phyloP scores from a whole-genome alignment of 2,329 filamentous ascomycete species.

The Ophiostoma angusticollis region DNA sequence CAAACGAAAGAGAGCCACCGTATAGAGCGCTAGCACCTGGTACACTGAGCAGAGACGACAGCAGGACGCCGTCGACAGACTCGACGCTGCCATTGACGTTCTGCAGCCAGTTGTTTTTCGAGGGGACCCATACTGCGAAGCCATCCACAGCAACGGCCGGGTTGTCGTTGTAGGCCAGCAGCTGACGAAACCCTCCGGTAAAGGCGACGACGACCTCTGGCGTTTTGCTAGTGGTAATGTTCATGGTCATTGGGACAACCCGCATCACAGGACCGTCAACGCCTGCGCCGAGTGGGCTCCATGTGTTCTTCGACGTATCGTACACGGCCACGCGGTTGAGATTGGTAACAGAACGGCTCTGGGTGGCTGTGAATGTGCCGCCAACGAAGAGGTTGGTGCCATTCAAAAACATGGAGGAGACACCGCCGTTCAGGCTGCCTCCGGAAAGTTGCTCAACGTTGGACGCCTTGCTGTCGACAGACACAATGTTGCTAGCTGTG shows the following conservation, averaged over 20 bases:
- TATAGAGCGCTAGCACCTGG: conserved; percentile 54
- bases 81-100: conserved; percentile 56
- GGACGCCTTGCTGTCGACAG: conserved; percentile 51
- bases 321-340: conserved; percentile 69
- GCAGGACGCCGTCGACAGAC: conserved; percentile 59
- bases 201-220: conserved; percentile 66
- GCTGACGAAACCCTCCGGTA: conserved; percentile 64
- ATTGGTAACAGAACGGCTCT: conserved; percentile 44
- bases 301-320: conserved; percentile 52
- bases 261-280: conserved; percentile 66
- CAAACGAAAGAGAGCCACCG: conserved; percentile 70
- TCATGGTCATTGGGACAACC: conserved; percentile 67
- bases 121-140: conserved; percentile 87
- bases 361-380: conserved; percentile 69
- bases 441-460: conserved; percentile 48
- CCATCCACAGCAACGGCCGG: conserved; percentile 51
- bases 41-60: conserved; percentile 52
- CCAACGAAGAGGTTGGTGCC: conserved; percentile 63
- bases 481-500: conserved; percentile 62
- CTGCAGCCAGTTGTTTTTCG: conserved; percentile 72
- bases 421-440: conserved; percentile 69
- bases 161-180: conserved; percentile 55
- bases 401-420: conserved; percentile 58
- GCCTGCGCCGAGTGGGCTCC: conserved; percentile 71
- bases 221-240: conserved; percentile 54